A percentile compares a stretch with the other conserved stretches of the same genome.
Conservation (phyloP, 2,329 filamentous ascomycete genomes). For the Calycina herbarum region DNA sequence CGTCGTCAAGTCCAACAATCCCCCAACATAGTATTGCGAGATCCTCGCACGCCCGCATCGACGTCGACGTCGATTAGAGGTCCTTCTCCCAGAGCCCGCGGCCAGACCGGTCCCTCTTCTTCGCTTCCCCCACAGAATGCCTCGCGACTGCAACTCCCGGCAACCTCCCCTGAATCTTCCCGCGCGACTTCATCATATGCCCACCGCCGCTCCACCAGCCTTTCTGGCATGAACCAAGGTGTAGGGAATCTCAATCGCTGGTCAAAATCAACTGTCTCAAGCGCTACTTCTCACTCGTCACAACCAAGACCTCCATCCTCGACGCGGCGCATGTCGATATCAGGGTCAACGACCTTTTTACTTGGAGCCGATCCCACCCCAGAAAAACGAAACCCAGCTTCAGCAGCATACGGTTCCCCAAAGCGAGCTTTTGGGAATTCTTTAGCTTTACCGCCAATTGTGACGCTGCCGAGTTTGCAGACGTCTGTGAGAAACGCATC, state of each 20-base stretch:
- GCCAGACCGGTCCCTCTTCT: conserved; percentile 13
- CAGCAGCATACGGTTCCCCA: conserved; percentile 28
- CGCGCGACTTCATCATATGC: conserved; percentile 18
- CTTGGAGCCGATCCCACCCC: conserved; percentile 22
- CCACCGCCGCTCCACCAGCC: conserved; percentile 24
- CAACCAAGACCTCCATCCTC: conserved; percentile 24
- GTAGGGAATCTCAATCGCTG: conserved; percentile 27
- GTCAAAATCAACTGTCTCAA: conserved; percentile 29
- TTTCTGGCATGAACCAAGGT: conserved; percentile 26
- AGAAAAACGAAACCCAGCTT: conserved; percentile 26
- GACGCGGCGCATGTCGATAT: conserved; percentile 26
- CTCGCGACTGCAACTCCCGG: conserved; percentile 11
- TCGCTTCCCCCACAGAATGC: conserved; percentile 14
- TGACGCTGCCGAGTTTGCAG: conserved; percentile 35
- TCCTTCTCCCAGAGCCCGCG: conserved; percentile 7
- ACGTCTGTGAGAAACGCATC: conserved; percentile 27
- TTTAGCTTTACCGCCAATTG: conserved; percentile 33
- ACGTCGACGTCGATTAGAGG: background rate
- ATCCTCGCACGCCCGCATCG: background rate
- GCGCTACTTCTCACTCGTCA: conserved; percentile 19
- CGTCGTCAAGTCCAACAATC: conserved; percentile 6
- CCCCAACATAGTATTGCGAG: conserved; percentile 1
- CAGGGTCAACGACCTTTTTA: conserved; percentile 18
- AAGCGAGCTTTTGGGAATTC: conserved; percentile 9
- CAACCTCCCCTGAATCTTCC: conserved; percentile 14